Conservation (phyloP, 2,329 filamentous ascomycete genomes). For the Plectosphaerella cucumerina region DNA sequence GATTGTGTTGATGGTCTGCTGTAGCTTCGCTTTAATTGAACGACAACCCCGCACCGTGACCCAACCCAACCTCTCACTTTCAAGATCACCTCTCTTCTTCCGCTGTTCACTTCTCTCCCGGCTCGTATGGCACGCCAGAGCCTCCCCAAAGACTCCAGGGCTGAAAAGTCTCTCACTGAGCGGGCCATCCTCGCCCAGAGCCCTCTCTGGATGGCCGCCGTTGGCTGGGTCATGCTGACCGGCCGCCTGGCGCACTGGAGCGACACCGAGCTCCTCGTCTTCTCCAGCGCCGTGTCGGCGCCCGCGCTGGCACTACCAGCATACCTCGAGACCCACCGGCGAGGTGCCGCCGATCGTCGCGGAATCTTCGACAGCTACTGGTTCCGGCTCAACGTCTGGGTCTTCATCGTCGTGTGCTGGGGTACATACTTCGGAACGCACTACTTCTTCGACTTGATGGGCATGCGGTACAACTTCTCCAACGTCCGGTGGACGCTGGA, state of each 20-base stretch:
- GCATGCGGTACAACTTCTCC: slow-evolving; percentile 12
- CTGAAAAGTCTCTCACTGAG: background rate
- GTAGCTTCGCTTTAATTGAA: too few species aligned
- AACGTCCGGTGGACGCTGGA: slow-evolving; percentile 6
- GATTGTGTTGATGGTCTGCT: too few species aligned
- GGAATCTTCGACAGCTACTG: slow-evolving; percentile 4
- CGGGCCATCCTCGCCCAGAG: slow-evolving; percentile 9
- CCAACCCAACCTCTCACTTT: too few species aligned
- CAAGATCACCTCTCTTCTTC: too few species aligned
- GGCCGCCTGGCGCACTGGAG: slow-evolving; percentile 5
- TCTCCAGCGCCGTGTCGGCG: slow-evolving; percentile 4
- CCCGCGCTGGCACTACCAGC: slow-evolving; percentile 1
- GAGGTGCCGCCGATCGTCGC: background rate
- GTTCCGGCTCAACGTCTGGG: slow-evolving; percentile 12
- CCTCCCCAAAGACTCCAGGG: too few species aligned
- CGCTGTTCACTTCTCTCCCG: too few species aligned
- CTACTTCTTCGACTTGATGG: slow-evolving; percentile 16
- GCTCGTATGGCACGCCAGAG: too few species aligned
- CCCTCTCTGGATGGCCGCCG: slow-evolving; percentile 10
- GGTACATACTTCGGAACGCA: slow-evolving; percentile 13
- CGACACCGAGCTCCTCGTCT: slow-evolving; percentile 8
- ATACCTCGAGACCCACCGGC: background rate
- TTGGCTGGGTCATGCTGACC: slow-evolving; percentile 10
- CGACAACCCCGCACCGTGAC: too few species aligned
- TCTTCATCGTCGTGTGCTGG: slow-evolving; percentile 9